Base-by-base conservation (phyloP, 1,284 basidiomycete species). In the Pisolithus thermaeus region DNA sequence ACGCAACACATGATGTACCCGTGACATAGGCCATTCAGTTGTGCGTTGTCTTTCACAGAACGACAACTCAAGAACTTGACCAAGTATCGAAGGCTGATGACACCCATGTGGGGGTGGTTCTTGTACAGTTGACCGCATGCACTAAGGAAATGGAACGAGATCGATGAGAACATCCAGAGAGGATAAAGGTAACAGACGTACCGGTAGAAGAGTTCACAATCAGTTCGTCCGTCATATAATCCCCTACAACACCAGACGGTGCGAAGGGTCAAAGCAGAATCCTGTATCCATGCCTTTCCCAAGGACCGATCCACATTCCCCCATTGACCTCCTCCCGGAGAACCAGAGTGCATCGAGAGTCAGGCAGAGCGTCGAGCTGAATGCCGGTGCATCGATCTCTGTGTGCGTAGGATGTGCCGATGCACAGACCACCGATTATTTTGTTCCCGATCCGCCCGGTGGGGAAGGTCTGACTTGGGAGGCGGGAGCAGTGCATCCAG, bases 31-130 rank as follows among this genome's bases (percentile, higher is more conserved):
- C 63, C 55, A 25, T 70, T 61, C 4, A 47, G 50, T 5, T 48
- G 60, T 63, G 50, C 65, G 63, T 53, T 54, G 20, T 23, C 22
- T 38, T n/a, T 43, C 20, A 54, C 45, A n/a, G 60, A 56, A 35
- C 63, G 61, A 5, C 59, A 55, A 58, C 78, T 80, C 16, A 77
- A 68, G 0, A 76, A 78, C 9, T 73, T 65, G 43, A 81, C 75
- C 18, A 83, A 70, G 50, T 68, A 66, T 20, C 61, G 70, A 7
- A 84, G 73, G 56, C 85, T 86, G 18, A 63, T 58, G 48, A 83
- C 78, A 8, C 81, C 83, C 0, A 83, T 86, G 7, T 80, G 75
- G 1, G 81, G 82, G 51, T 84, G 81, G 18, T 81, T 69, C n/a
- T 79, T 66, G 56, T 78, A 81, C 3, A 84, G 69, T 82, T 82